These are phyloP conservation scores for Chlorencoelia australis DNA, from an alignment of 2,329 filamentous ascomycete genomes.

Conservation along the genomic window DNA sequence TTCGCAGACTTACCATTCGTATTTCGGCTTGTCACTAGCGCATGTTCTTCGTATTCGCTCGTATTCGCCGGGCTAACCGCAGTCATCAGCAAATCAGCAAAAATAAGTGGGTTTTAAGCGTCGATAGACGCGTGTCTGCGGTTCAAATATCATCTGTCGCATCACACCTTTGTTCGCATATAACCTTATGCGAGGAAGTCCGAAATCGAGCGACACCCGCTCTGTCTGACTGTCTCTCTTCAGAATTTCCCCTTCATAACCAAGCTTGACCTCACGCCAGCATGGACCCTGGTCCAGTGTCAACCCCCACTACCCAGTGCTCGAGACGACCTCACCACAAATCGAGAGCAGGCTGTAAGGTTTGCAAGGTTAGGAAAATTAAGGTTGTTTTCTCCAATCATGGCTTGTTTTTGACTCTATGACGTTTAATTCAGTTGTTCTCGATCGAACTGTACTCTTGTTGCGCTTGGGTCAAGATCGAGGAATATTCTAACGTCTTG, in stretches of 20 bases:
- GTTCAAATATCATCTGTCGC: neutral
- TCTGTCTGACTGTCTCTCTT: neutral
- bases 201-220: neutral
- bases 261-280: neutral
- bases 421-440: neutral
- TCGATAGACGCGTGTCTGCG: too few relatives aligned
- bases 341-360: slow-evolving; percentile 31
- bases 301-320: neutral
- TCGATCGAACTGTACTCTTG: neutral
- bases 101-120: neutral
- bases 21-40: too few relatives aligned
- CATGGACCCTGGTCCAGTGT: neutral
- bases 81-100: neutral
- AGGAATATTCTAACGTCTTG: neutral
- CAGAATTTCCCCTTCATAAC: neutral
- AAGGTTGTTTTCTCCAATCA: slow-evolving; percentile 25
- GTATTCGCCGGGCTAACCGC: neutral
- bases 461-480: neutral
- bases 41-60: neutral
- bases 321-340: slow-evolving; percentile 16
- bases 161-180: neutral
- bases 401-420: neutral
- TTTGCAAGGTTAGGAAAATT: slow-evolving; percentile 33
- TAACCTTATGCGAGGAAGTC: neutral
- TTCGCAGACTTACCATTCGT: too few relatives aligned